Evolutionary conservation across 208 protist genomes (phyloP), one percentile per base, ranked within the genome.

Genomic region (Lotmaria passim): DNA sequence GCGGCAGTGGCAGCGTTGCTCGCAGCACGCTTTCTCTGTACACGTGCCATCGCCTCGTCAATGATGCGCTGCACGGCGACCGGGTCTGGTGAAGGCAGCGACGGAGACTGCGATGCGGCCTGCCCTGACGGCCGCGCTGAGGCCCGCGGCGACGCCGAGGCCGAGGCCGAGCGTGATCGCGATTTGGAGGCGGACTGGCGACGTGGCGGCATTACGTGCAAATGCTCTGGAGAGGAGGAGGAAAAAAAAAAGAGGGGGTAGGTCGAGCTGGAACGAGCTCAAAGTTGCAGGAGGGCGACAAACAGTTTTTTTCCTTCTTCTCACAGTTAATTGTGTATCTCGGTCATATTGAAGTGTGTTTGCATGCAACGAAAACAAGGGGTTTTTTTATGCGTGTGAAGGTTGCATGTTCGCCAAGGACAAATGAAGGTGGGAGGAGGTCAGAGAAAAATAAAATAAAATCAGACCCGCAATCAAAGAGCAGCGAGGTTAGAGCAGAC

Each of bases 11-110:
- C 38, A 52, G 39, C 46, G 21, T 4, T 3, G 33, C 7, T 33
- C 28, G 67, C 52, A 1, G 60, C 63, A 14, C 78, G 72, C 23
- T 68, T 53, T 38, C 53, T 61, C 24, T 61, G 83, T 7, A 85
- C 89, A 36, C 79, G 78, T 3, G 81, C 75, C 14, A 92, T 69
- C 23, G 90, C 90, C 30, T 90, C 79, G 44, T 93, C 86, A 47
- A 95, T 87, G 33, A 93, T 72, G 39, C 73, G 70, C 81, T 92
- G 78, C 56, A 95, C 90, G 7, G 78, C 81, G 2, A 47, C 79
- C 69, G 82, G 78, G 68, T 93, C 85, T 59, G 66, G 78, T 24
- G 41, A 79, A 39, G 57, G 87, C 61, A 73, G 67, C 12, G 68
- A 73, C 23, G 47, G 68, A 38, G 63, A 70, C 47, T 71, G 55